Base-by-base conservation (phyloP, 352 stramenopile species). In the Salisapilia sapeloensis region DNA sequence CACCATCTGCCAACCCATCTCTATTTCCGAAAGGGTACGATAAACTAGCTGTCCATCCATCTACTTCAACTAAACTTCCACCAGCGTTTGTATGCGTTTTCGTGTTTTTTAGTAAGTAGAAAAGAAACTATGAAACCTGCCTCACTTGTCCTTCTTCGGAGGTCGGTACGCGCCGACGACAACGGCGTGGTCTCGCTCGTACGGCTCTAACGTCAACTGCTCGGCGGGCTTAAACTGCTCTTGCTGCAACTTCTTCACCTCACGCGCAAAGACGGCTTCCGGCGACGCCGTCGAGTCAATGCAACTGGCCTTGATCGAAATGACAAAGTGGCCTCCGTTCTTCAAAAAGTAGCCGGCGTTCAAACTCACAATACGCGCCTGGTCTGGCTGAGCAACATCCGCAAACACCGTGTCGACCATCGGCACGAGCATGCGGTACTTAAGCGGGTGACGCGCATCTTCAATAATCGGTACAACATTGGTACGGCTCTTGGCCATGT, bases 401-500 rank as follows among this genome's bases (percentile, higher is more conserved):
- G 96, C 96, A 63, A 99, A 99, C 24, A 99, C 76, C 30, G 64
- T 80, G 61, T 99, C 96, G 13, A 99, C 93, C 94, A 99, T 99
- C 6, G 90, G 92, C 36, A 99, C 89, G 26, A 98, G 69, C 91
- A 98, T 98, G 38, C 92, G 76, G 65, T 98, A 98, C 69, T 98
- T 98, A 32, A 98, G 77, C 40, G 94, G 94, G 62, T 98, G 92
- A 38, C 92, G 70, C 1, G 92, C 93, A 69, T 98, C 93, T 64
- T 99, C 95, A 34, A 99, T 98, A 55, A 99, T 99, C 37, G 95
- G 95, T 37, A 99, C 97, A 6, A 99, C 79, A 63, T 99, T 99
- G 3, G 95, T 98, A 35, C 95, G 86, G 37, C 75, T 86, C 76
- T 99, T 99, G 54, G 95, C 94, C 45, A 99, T 90, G 57, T 98